Evolutionary conservation across 352 stramenopile species (phyloP), one percentile per base, ranked within the genome.

Genomic region (Elongisporangium prolatum): DNA sequence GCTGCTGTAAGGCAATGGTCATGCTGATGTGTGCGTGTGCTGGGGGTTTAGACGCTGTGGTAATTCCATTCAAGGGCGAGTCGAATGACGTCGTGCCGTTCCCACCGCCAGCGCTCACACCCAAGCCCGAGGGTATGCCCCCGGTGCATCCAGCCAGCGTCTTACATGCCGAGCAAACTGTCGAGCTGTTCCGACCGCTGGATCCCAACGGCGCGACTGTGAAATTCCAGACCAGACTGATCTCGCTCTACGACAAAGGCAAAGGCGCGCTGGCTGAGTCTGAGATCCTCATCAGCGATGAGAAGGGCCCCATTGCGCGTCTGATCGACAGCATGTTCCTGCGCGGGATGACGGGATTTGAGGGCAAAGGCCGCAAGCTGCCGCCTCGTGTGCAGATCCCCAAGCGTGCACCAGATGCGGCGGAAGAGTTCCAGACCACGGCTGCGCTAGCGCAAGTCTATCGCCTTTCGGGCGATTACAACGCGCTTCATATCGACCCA

Each of bases 401-500:
- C 4, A 67, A 63, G 58, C 69, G 77, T 48, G 62, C 63, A 18
- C 79, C 80, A 4, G 80, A 90, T 52, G 59, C 68, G 28, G 54
- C 53, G 22, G 63, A 74, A 21, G 64, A 74, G 24, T 71, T 79
- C 56, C 71, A 69, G 48, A 87, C 77, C n/a, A 60, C 62, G 48
- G 57, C 68, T 9, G 63, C 62, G 50, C 74, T 83, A 59, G 84
- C 91, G 48, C 74, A 96, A 24, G 59, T 97, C 56, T 97, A 97
- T 74, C 77, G 91, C 55, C 72, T 97, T 52, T 95, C 76, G 56
- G 92, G 92, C 21, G 92, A 98, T 74, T 95, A 94, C 58, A 97
- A 97, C 72, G 74, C 81, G 60, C 88, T 97, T 57, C 92, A 98
- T 67, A 76, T 96, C 21, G 81, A 96, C 63, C 75, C 77, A 2